Evolutionary conservation across 1,284 basidiomycete genomes (phyloP).

Genomic region (Pholiota adiposa): DNA sequence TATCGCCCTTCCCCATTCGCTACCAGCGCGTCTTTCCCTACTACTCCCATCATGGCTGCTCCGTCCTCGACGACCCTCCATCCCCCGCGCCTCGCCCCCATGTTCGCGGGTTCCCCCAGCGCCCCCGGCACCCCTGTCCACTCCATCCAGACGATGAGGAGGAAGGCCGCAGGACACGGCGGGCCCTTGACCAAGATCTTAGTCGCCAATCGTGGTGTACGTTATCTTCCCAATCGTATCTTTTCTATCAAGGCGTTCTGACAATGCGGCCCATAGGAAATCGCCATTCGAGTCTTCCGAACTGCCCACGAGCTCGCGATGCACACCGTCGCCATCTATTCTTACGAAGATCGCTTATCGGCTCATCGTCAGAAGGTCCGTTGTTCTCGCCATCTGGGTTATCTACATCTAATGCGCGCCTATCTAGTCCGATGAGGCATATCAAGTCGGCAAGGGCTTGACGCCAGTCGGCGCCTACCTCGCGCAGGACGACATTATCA

Average conservation of each 20-base stretch:
- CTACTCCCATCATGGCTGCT: slow-evolving; percentile 46
- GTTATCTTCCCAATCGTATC: slow-evolving; percentile 30
- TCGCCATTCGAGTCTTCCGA: slow-evolving; percentile 98
- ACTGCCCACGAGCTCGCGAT: slow-evolving; percentile 99
- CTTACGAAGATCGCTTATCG: slow-evolving; percentile 93
- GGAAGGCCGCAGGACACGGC: slow-evolving; percentile 89
- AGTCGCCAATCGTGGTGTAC: slow-evolving; percentile 94
- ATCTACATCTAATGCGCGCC: neutral
- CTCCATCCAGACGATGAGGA: slow-evolving; percentile 89
- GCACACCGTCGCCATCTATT: slow-evolving; percentile 99
- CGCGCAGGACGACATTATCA: slow-evolving; percentile 96
- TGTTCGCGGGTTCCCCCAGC: slow-evolving; percentile 73
- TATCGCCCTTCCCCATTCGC: slow-evolving; percentile 16
- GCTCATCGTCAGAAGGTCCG: slow-evolving; percentile 96
- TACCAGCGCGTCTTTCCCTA: slow-evolving; percentile 12
- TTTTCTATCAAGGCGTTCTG: slow-evolving; percentile 2
- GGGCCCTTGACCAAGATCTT: slow-evolving; percentile 93
- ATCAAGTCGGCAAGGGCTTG: slow-evolving; percentile 95
- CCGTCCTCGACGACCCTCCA: slow-evolving; percentile 53
- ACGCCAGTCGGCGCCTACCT: slow-evolving; percentile 97
- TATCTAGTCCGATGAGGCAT: slow-evolving; percentile 92
- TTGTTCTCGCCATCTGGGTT: neutral
- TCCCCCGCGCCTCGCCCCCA: slow-evolving; percentile 72
- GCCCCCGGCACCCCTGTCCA: slow-evolving; percentile 81
- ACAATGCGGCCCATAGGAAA: slow-evolving; percentile 71